Base-by-base conservation (phyloP, 2,329 filamentous ascomycete genomes). In the Aspergillus jensenii region DNA sequence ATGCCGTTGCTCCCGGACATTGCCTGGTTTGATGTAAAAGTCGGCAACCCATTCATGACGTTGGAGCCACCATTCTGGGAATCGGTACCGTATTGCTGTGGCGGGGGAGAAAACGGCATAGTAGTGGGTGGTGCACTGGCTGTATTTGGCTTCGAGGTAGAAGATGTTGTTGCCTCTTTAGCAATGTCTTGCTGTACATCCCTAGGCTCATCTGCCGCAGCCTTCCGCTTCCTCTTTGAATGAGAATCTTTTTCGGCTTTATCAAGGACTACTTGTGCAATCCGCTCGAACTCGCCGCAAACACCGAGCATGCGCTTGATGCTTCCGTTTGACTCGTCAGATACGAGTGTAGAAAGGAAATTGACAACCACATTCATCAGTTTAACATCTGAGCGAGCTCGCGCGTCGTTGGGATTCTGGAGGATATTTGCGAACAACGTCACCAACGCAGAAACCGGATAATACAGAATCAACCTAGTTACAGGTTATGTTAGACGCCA, bases 401-500 rank as follows among this genome's bases (percentile, higher is more conserved):
- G 85, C 1, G 90, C 87, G 69, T 99, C 95, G 58, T 93, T 86
- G 0, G 95, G 95, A 66, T 98, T 98, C 72, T 99, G 95, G 1
- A 99, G 77, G 47, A 98, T 96, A 68, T 98, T 97, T 59, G 93
- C 93, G 69, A 99, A 99, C 2, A 99, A 79, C 0, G 95, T 98
- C 45, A 99, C 92, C 4, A 98, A 84, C 1, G 95, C 90, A 0
- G 95, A 96, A 8, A 99, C 93, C 0, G 95, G 95, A 76, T 96
- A 99, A 76, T 99, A 99, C 11, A 98, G 80, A 64, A 97, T 91
- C 70, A 99, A 84, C 91, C 84, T 86, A 49, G 43, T 55, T 12
- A 27, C 19, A 12, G 60, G 43, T 67, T 57, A 67, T 60, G 46
- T 67, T 58, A 67, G 65, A 21, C 9, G 21, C 31, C 3, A 7